Percentiles rank a stretch among this genome's conserved stretches.
Evolutionary conservation across 257 asterid genomes (phyloP).

Genomic region (Thymus mandschuricus): DNA sequence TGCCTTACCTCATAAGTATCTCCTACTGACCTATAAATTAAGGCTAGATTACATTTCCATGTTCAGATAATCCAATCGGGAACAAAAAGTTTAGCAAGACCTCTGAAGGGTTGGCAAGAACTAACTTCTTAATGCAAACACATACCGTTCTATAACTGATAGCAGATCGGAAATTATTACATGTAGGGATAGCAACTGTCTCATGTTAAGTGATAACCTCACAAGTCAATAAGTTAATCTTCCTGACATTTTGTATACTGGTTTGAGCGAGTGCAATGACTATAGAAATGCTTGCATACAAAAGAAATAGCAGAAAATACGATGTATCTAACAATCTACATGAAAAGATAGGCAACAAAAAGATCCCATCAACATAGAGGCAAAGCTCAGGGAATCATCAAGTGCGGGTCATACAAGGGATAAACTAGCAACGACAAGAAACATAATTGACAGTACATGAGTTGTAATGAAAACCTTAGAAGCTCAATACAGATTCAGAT

Average conservation of each 20-base stretch:
- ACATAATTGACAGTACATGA: neutral
- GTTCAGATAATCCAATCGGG: constrained; percentile 3
- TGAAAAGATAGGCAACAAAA: neutral
- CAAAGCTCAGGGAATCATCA: constrained; percentile 15
- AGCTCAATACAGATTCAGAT: constrained; percentile 13
- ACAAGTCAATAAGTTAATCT: no score
- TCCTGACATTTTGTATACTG: no score
- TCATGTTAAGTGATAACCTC: no score
- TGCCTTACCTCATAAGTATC: neutral
- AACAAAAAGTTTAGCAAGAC: no score
- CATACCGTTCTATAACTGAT: neutral
- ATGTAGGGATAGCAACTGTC: no score
- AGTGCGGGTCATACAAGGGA: constrained; percentile 1
- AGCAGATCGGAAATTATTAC: no score
- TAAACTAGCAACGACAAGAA: constrained; percentile 3
- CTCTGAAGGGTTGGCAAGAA: constrained; percentile 1
- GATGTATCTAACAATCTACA: constrained; percentile 1
- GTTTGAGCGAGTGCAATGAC: no score
- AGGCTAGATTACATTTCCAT: neutral
- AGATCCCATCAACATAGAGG: neutral
- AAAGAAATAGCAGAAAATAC: neutral
- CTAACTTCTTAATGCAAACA: constrained; percentile 13
- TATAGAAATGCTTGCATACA: neutral
- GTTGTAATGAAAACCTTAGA: neutral
- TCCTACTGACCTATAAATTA: neutral